Conservation (phyloP, 2,329 filamentous ascomycete species). For the Trichoderma endophyticum region DNA sequence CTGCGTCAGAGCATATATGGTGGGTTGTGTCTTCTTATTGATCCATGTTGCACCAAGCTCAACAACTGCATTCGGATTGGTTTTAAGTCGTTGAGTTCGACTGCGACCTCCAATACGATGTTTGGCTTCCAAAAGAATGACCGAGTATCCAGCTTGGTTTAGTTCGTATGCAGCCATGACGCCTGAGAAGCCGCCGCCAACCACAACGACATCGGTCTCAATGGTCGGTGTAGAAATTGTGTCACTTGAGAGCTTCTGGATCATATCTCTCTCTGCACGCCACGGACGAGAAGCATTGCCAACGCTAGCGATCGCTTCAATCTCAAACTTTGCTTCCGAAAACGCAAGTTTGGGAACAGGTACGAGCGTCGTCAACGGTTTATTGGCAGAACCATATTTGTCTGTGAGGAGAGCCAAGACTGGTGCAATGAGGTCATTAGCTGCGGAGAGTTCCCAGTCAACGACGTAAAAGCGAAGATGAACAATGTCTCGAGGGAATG, state of each 20-base stretch:
- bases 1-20: constrained; percentile 41
- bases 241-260: not conserved
- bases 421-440: not conserved
- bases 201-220: constrained; percentile 25
- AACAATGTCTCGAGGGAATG: not conserved
- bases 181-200: constrained; percentile 44
- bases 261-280: not conserved
- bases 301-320: not conserved
- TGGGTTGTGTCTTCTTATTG: constrained; percentile 27
- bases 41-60: constrained; percentile 28
- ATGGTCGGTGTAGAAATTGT: not conserved
- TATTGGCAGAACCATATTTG: not conserved
- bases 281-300: not conserved
- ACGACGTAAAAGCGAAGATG: constrained; percentile 3
- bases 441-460: not conserved
- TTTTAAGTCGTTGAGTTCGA: not conserved
- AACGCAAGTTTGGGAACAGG: constrained; percentile 2
- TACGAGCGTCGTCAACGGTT: not conserved
- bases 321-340: not conserved
- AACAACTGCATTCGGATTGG: constrained; percentile 3
- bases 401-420: not conserved
- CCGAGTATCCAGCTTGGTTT: constrained; percentile 35
- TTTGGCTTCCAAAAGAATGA: constrained; percentile 46
- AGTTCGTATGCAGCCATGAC: constrained; percentile 37
- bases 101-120: constrained; percentile 44